Conservation (phyloP, 768 basidiomycete species). For the Strobilomyces dryophilus region DNA sequence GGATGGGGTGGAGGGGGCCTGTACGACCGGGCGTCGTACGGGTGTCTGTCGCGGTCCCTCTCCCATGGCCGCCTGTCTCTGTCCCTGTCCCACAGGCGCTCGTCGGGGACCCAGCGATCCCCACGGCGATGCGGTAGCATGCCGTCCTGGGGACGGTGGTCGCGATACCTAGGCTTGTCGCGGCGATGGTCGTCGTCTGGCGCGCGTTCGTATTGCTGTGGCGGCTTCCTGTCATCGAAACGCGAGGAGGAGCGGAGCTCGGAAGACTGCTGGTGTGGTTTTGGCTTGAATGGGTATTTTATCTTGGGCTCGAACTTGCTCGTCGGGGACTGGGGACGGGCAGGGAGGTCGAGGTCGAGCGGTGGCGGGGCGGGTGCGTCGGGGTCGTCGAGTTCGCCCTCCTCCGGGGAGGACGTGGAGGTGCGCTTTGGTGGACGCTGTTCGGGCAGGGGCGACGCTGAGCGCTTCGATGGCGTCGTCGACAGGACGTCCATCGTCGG, state of each 20-base stretch:
- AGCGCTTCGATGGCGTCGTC: slow-evolving; percentile 43
- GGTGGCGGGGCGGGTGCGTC: slow-evolving; percentile 18
- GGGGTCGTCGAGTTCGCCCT: slow-evolving; percentile 74
- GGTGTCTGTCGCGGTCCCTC: slow-evolving; percentile 22
- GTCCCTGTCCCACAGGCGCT: slow-evolving; percentile 27
- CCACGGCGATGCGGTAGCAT: slow-evolving; percentile 15
- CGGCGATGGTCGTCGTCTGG: slow-evolving; percentile 45
- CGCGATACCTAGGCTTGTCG: slow-evolving; percentile 20
- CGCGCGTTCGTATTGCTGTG: slow-evolving; percentile 35
- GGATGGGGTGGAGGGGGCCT: slow-evolving; percentile 9
- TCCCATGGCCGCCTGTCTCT: slow-evolving; percentile 28
- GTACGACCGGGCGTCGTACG: slow-evolving; percentile 18
- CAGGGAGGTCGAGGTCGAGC: slow-evolving; percentile 15
- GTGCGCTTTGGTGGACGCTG: slow-evolving; percentile 52
- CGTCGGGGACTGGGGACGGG: slow-evolving; percentile 28
- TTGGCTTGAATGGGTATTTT: slow-evolving; percentile 73
- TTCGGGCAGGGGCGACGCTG: slow-evolving; percentile 51
- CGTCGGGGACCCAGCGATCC: slow-evolving; percentile 25
- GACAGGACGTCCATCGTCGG: slow-evolving; percentile 16
- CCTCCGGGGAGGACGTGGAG: slow-evolving; percentile 65
- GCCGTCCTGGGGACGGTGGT: slow-evolving; percentile 18
- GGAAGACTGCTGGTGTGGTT: slow-evolving; percentile 1
- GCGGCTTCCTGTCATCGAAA: slow-evolving; percentile 24
- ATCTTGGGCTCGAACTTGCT: slow-evolving; percentile 45
- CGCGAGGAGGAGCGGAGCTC: slow-evolving; percentile 32